Conservation (phyloP, 768 basidiomycete species). For the Galerina sulciceps region DNA sequence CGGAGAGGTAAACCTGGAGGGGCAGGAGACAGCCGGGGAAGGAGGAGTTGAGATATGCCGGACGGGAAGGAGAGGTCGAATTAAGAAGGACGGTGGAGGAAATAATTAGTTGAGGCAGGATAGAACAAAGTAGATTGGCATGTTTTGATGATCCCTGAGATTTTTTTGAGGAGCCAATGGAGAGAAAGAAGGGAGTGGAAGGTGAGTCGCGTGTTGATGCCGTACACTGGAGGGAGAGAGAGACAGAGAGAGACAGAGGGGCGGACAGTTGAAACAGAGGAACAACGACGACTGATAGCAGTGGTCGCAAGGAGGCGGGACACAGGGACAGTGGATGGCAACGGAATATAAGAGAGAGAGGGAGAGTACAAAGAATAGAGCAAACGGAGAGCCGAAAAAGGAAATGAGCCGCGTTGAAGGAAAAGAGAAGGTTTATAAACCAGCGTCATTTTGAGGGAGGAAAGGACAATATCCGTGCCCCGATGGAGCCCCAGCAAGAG, state of each 20-base stretch:
- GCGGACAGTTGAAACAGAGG: neutral
- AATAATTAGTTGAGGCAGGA: neutral
- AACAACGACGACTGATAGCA: neutral
- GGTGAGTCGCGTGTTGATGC: conserved; percentile 29
- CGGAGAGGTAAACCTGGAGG: neutral
- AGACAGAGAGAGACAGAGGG: neutral
- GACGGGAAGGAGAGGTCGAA: neutral
- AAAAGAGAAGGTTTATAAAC: conserved; percentile 9
- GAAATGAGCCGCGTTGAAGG: conserved; percentile 1
- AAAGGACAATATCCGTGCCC: neutral
- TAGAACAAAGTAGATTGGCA: conserved; percentile 14
- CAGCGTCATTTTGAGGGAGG: neutral
- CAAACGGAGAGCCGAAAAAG: conserved; percentile 2
- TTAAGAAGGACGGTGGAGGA: neutral
- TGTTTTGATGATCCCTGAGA: conserved; percentile 19
- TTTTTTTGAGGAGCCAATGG: conserved; percentile 16
- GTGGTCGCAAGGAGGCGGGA: conserved; percentile 10
- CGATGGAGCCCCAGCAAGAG: conserved; percentile 9
- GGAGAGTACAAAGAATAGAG: conserved; percentile 5
- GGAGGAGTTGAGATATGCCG: neutral
- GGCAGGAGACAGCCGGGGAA: neutral
- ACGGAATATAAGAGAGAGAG: conserved; percentile 1
- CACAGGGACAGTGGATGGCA: conserved; percentile 11
- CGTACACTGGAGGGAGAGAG: conserved; percentile 1
- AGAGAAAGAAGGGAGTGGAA: conserved; percentile 22